phyloP scores from a whole-genome alignment of 352 stramenopile species.

The Globisporangium lucens region DNA sequence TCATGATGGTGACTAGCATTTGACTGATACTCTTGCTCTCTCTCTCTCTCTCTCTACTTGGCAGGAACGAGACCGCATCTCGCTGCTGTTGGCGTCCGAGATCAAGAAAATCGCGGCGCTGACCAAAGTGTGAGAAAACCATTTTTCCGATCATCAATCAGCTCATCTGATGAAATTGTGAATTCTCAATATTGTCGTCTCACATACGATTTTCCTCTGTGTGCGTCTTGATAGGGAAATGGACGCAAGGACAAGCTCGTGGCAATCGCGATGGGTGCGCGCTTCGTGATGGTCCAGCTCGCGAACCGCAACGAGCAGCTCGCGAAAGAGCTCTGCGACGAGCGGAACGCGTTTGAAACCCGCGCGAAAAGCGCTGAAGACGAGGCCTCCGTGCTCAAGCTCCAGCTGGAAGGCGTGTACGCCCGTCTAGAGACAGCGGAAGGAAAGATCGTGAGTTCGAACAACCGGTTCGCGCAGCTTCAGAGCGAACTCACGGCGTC shows the following conservation, averaged over 20 bases:
- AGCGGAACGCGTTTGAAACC: constrained; percentile 20
- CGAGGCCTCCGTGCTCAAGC: constrained; percentile 31
- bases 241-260: constrained; percentile 73
- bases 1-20: no score
- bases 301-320: constrained; percentile 45
- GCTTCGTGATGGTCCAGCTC: constrained; percentile 60
- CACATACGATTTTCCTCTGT: not conserved
- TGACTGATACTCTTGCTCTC: no score
- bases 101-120: constrained; percentile 79
- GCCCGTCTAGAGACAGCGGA: constrained; percentile 40
- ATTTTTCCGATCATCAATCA: not conserved
- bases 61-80: constrained; percentile 52
- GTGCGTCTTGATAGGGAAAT: constrained; percentile 34
- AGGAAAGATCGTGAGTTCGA: constrained; percentile 21
- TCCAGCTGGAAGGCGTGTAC: constrained; percentile 50
- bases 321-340: constrained; percentile 28
- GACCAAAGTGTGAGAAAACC: constrained; percentile 38
- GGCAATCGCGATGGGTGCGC: constrained; percentile 71
- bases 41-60: not conserved
- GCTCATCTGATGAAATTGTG: not conserved
- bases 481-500: constrained; percentile 28
- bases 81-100: constrained; percentile 46
- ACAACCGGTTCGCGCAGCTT: constrained; percentile 24
- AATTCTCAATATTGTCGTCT: not conserved
- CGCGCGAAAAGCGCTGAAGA: constrained; percentile 35